Evolutionary conservation across 179 eudicot genomes (phyloP).

Genomic region (Silene noctiflora): DNA sequence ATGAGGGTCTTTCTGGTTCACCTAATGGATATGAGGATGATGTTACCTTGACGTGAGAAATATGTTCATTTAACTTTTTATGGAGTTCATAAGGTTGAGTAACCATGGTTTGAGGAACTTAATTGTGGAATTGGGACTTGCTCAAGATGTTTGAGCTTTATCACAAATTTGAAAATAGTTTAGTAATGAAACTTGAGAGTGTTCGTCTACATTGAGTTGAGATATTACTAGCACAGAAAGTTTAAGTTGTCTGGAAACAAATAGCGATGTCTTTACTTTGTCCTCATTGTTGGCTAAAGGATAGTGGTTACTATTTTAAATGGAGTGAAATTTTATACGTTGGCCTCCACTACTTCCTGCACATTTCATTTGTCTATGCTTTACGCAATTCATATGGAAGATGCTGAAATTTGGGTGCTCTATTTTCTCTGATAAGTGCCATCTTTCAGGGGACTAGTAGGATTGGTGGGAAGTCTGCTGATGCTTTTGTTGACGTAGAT

Average conservation of each 20-base stretch:
- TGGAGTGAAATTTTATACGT: background rate
- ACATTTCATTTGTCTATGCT: background rate
- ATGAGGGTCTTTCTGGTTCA: too few species aligned
- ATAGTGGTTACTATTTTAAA: background rate
- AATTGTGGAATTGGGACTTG: background rate
- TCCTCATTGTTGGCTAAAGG: background rate
- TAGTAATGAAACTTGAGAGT: too few species aligned
- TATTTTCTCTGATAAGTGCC: constrained; percentile 56
- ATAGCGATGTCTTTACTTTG: too few species aligned
- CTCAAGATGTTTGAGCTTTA: background rate
- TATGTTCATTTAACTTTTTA: too few species aligned
- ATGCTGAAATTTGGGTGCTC: constrained; percentile 47
- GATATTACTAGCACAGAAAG: too few species aligned
- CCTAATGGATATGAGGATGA: too few species aligned
- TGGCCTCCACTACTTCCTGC: background rate
- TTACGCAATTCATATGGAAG: constrained; percentile 31
- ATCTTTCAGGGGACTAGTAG: constrained; percentile 38
- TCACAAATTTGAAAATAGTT: too few species aligned
- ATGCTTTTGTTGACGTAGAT: constrained; percentile 58
- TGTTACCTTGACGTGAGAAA: too few species aligned
- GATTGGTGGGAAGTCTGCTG: constrained; percentile 42
- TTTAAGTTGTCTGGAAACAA: too few species aligned
- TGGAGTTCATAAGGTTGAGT: too few species aligned
- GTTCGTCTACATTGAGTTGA: too few species aligned
- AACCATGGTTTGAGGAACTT: background rate